Evolutionary conservation across 345 rosid genomes (phyloP).

Genomic region (Arabidopsis suecica): DNA sequence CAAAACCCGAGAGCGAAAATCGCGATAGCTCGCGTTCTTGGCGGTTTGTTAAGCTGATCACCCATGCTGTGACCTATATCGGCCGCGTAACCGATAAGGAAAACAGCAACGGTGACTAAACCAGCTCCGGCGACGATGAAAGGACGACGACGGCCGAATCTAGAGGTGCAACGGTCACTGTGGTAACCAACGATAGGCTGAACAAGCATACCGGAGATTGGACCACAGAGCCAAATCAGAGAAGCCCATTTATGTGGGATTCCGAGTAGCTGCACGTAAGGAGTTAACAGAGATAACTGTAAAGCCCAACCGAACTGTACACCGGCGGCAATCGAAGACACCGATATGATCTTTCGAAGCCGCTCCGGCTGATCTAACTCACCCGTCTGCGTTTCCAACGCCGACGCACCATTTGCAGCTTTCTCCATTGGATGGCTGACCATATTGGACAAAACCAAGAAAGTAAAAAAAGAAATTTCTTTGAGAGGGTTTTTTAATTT

Average conservation of each 20-base stretch:
- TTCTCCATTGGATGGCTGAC: constrained; percentile 42
- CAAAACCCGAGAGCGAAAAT: constrained; percentile 81
- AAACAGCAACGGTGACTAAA: constrained; percentile 62
- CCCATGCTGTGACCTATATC: constrained; percentile 73
- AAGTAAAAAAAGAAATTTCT: not conserved
- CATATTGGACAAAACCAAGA: constrained; percentile 11
- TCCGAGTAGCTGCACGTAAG: constrained; percentile 84
- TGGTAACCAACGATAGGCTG: constrained; percentile 88
- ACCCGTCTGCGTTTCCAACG: constrained; percentile 34
- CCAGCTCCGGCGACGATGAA: constrained; percentile 66
- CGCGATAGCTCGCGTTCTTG: constrained; percentile 69
- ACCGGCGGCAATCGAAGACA: constrained; percentile 86
- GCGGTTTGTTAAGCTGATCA: constrained; percentile 43
- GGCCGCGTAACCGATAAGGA: constrained; percentile 83
- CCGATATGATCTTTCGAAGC: constrained; percentile 60
- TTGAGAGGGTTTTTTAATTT: not conserved
- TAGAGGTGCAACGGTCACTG: constrained; percentile 77
- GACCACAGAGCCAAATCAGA: constrained; percentile 92
- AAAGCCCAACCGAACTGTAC: constrained; percentile 96
- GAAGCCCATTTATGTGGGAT: constrained; percentile 90
- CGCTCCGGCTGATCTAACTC: constrained; percentile 40
- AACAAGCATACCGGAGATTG: constrained; percentile 84
- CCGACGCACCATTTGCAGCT: constrained; percentile 36
- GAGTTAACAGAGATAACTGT: constrained; percentile 84
- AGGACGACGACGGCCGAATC: constrained; percentile 90